phyloP scores from a whole-genome alignment of 208 protist species.

The Trypanosoma boissoni region DNA sequence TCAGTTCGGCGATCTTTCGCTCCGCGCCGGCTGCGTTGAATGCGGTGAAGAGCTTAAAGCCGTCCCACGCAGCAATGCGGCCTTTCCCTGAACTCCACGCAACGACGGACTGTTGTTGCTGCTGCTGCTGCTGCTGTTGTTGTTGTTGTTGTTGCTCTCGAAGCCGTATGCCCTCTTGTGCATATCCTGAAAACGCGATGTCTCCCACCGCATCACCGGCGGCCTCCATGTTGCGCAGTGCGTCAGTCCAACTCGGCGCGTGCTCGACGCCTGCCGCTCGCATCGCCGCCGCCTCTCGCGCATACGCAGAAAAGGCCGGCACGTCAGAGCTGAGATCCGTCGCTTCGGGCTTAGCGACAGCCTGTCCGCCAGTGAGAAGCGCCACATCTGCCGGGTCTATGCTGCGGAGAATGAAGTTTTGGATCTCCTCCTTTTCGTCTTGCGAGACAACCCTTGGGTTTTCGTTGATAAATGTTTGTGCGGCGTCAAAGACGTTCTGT shows the following conservation, averaged over 20 bases:
- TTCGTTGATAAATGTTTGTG: slow-evolving; percentile 88
- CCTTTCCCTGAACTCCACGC: neutral
- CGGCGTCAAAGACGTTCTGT: slow-evolving; percentile 83
- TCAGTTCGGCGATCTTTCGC: slow-evolving; percentile 52
- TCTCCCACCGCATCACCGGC: slow-evolving; percentile 3
- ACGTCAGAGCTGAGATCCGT: neutral
- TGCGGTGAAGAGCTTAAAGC: slow-evolving; percentile 32
- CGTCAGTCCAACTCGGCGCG: slow-evolving; percentile 20
- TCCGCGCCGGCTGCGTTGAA: slow-evolving; percentile 54
- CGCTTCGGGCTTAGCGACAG: too few relatives aligned
- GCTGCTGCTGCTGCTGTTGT: slow-evolving; percentile 5
- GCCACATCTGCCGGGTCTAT: slow-evolving; percentile 48
- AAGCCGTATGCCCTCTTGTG: slow-evolving; percentile 17
- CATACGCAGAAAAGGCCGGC: slow-evolving; percentile 27
- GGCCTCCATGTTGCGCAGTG: slow-evolving; percentile 19
- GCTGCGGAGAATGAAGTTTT: slow-evolving; percentile 87
- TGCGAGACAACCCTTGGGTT: slow-evolving; percentile 74
- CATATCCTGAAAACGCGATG: slow-evolving; percentile 28
- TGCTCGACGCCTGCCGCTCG: slow-evolving; percentile 6
- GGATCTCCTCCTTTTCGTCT: slow-evolving; percentile 89
- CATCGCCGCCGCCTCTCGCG: slow-evolving; percentile 21
- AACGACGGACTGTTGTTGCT: neutral
- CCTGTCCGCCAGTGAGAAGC: slow-evolving; percentile 8
- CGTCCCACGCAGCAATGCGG: slow-evolving; percentile 10
- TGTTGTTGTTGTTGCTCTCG: slow-evolving; percentile 15